Evolutionary conservation across 139 green algal species (phyloP).

Genomic region (Chlorella sp.): DNA sequence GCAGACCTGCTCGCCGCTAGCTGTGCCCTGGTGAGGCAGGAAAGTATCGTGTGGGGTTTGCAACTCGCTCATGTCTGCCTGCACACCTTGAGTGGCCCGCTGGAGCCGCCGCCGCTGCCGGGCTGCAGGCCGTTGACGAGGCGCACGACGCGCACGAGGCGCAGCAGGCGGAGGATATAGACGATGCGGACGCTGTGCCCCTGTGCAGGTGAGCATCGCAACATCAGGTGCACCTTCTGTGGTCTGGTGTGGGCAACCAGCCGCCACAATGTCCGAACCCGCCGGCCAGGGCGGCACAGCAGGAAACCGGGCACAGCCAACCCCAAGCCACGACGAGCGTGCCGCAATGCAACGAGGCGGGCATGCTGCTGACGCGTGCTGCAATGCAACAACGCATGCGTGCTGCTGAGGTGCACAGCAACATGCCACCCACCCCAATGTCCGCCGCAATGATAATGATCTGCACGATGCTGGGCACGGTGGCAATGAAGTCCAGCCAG

Average conservation of each 20-base stretch:
- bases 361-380: not conserved
- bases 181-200: not conserved
- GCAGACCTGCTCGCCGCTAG: no score
- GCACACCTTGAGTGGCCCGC: not conserved
- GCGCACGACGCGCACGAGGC: slow-evolving; percentile 19
- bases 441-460: not conserved
- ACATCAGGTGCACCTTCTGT: no score
- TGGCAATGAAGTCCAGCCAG: slow-evolving; percentile 24
- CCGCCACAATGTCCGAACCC: no score
- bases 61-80: no score
- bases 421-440: not conserved
- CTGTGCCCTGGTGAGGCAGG: no score
- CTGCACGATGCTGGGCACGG: slow-evolving; percentile 19
- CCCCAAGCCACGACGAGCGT: no score
- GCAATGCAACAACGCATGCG: not conserved
- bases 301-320: no score
- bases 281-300: no score
- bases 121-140: no score
- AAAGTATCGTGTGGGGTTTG: no score
- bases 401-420: not conserved
- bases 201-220: not conserved
- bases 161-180: slow-evolving; percentile 30
- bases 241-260: no score
- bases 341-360: no score
- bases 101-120: not conserved